These are phyloP conservation scores for Ilyonectria robusta DNA, from an alignment of 2,329 filamentous ascomycete species.

Conservation along the genomic window DNA sequence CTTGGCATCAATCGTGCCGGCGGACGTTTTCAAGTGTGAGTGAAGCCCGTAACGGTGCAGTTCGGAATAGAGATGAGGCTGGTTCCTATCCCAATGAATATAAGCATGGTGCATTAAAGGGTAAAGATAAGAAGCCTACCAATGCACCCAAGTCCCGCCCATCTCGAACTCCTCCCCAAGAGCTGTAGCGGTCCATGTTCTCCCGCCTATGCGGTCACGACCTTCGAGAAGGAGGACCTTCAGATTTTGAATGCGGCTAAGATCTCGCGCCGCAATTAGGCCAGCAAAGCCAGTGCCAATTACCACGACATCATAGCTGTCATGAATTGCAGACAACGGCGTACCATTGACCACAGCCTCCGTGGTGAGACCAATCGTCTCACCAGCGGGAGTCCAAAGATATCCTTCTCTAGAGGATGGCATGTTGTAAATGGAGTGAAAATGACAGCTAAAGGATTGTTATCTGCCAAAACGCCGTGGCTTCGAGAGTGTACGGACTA, in stretches of 20 bases:
- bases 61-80: conserved; percentile 38
- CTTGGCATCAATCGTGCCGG: conserved; percentile 24
- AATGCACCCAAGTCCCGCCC: conserved; percentile 60
- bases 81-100: conserved; percentile 23
- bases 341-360: conserved; percentile 33
- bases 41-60: conserved; percentile 37
- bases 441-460: neutral
- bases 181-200: conserved; percentile 56
- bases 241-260: neutral
- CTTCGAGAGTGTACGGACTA: neutral
- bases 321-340: neutral
- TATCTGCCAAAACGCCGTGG: neutral
- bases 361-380: conserved; percentile 21
- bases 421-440: conserved; percentile 9
- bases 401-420: conserved; percentile 33
- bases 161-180: conserved; percentile 55
- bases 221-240: conserved; percentile 54
- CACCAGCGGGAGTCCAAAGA: conserved; percentile 25
- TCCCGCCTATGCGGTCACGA: conserved; percentile 58
- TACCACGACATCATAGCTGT: conserved; percentile 32
- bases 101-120: neutral
- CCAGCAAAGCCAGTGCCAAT: conserved; percentile 35
- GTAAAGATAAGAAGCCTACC: conserved; percentile 36
- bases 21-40: conserved; percentile 34
- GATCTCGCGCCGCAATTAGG: conserved; percentile 27